Base-by-base conservation (phyloP, 2,329 filamentous ascomycete genomes). In the Diaporthe destruens region DNA sequence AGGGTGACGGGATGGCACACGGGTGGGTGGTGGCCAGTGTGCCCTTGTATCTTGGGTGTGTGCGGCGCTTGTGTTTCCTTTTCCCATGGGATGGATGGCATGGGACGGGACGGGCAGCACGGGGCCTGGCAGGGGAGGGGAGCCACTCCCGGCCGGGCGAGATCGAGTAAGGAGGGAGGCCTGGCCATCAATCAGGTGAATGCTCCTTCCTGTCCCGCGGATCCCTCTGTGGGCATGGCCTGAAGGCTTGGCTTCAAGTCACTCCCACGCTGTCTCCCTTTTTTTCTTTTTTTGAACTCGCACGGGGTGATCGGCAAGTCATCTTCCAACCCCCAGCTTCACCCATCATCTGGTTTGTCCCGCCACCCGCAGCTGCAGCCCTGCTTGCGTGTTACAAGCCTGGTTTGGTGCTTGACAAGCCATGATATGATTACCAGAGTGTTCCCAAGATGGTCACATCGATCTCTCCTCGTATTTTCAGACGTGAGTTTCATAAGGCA, bases 241-340 rank as follows among this genome's bases (percentile, higher is more conserved):
- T 42, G 23, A 34, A 61, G 55, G 68, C 55, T 29, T 42, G 55
- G 68, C 55, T 29, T 42, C 36, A 25, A 61, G 36, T 4, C 36
- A 59, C 61, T 54, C n/a, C 42, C 44, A 59, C 12, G 32, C 55
- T 29, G 44, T 23, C n/a, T 39, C 34, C 4, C 6, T 23, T 16
- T 32, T 49, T 61, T 53, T 67, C 67, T 67, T 65, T 65, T 71
- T 36, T 51, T 54, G 49, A 54, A 32, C n/a, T 16, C 36, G 53
- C 55, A 70, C 55, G 68, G 54, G 68, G 44, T 54, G 68, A 70
- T 70, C 68, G 55, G 44, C 67, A 69, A 51, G 47, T n/a, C 67
- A n/a, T 6, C 20, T 18, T 44, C 9, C 44, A 7, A 7, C 20
- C 20, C 44, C 44, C 44, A 18, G 7, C 1, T n/a, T n/a, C n/a